Percentiles rank a stretch among this genome's conserved stretches.
phyloP scores from a whole-genome alignment of 305 asterid genomes.

The Lippia alba region DNA sequence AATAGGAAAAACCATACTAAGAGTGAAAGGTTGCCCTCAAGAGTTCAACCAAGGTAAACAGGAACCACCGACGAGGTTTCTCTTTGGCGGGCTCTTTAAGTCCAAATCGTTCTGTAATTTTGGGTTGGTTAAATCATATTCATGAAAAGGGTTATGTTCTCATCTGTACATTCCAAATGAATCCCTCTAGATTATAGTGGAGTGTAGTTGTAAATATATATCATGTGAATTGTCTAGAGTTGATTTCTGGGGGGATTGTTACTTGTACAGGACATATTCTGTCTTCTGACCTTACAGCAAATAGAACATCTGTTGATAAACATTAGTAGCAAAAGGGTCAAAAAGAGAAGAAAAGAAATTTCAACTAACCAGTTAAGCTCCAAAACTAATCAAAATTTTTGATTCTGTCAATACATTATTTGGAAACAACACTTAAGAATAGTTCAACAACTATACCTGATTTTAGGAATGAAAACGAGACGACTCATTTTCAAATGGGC shows the following conservation, averaged over 20 bases:
- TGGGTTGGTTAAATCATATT: constrained; percentile 79
- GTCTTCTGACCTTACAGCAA: not conserved
- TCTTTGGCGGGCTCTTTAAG: constrained; percentile 86
- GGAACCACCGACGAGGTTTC: constrained; percentile 91
- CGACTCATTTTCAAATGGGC: too few relatives aligned
- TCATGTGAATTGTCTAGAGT: constrained; percentile 23
- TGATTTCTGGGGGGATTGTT: constrained; percentile 40
- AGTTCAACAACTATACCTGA: too few relatives aligned
- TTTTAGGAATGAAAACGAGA: too few relatives aligned
- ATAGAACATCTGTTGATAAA: not conserved
- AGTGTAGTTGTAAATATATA: constrained; percentile 37
- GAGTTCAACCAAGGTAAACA: constrained; percentile 60
- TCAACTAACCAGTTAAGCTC: too few relatives aligned
- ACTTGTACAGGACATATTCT: not conserved
- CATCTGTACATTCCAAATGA: constrained; percentile 42
- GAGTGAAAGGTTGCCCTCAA: constrained; percentile 72
- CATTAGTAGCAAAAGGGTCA: not conserved
- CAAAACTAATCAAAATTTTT: too few relatives aligned
- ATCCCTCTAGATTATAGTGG: not conserved
- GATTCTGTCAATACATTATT: too few relatives aligned
- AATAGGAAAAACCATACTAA: constrained; percentile 83
- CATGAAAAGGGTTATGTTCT: constrained; percentile 40
- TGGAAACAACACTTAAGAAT: too few relatives aligned
- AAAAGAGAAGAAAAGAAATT: too few relatives aligned
- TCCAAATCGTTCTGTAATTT: constrained; percentile 85